These are phyloP conservation scores for Zea mays DNA, from an alignment of 176 grass and related monocot species.

Conservation along the genomic window DNA sequence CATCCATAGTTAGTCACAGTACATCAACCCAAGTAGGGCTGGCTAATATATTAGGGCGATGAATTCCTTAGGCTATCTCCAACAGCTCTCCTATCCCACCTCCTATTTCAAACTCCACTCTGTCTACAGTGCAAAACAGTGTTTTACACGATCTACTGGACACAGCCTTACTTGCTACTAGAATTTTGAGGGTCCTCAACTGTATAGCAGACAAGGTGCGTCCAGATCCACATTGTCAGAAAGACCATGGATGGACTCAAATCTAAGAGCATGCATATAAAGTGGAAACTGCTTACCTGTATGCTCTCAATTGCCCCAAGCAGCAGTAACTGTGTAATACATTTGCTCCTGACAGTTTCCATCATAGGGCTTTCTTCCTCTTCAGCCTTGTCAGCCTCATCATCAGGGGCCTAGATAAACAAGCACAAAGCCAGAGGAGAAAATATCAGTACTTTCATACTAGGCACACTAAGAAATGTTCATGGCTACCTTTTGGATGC, in stretches of 20 bases:
- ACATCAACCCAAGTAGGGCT: conserved; percentile 30
- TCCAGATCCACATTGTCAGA: background rate
- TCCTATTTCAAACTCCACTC: too few species aligned
- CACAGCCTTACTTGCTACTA: background rate
- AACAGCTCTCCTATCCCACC: too few species aligned
- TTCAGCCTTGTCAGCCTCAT: conserved; percentile 54
- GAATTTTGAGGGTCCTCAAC: background rate
- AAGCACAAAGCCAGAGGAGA: conserved; percentile 36
- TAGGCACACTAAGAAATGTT: conserved; percentile 1
- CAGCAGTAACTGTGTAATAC: conserved; percentile 88
- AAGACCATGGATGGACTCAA: conserved; percentile 4
- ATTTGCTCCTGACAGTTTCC: conserved; percentile 97
- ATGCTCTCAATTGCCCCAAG: conserved; percentile 89
- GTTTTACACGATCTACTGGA: too few species aligned
- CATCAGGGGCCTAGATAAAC: conserved; percentile 57
- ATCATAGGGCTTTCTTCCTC: conserved; percentile 79
- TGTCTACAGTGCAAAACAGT: too few species aligned
- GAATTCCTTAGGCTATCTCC: background rate
- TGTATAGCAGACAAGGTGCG: background rate
- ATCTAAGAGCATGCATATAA: conserved; percentile 3
- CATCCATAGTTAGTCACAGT: conserved; percentile 33
- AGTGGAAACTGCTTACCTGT: conserved; percentile 63
- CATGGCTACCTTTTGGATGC: conserved; percentile 7
- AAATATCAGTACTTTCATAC: conserved; percentile 23
- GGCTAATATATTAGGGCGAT: conserved; percentile 1